Conservation (phyloP, 305 asterid species). For the Fraxinus xanthoxyloides region DNA sequence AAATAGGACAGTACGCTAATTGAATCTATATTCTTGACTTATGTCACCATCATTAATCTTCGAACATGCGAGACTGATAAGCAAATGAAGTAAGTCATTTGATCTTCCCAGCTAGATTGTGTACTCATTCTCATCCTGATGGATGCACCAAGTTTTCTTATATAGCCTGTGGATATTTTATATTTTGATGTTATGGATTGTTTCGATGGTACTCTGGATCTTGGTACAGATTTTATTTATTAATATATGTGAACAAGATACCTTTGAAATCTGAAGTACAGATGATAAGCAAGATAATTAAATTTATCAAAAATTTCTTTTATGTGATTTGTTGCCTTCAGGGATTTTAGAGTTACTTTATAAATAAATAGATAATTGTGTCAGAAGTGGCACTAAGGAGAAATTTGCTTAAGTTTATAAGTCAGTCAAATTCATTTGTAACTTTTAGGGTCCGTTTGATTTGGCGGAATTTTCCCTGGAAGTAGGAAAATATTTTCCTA, state of each 20-base stretch:
- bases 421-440: background rate
- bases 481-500: too few relatives aligned
- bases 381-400: background rate
- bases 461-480: too few relatives aligned
- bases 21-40: background rate
- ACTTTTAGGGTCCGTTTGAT: too few relatives aligned
- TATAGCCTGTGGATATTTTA: background rate
- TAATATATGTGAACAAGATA: background rate
- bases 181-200: background rate
- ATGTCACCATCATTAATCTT: background rate
- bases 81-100: background rate
- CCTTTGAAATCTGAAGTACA: background rate
- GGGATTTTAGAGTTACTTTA: background rate
- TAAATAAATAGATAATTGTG: background rate
- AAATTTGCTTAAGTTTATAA: background rate
- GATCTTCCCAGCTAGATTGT: background rate
- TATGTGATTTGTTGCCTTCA: background rate
- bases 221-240: background rate
- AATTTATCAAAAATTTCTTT: background rate
- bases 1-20: background rate
- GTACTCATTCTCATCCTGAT: background rate
- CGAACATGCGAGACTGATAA: background rate
- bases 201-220: background rate
- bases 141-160: background rate
- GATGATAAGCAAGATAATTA: background rate